A percentile compares a stretch with the other conserved stretches of the same genome.
Conservation (phyloP, 1,139 yeast genomes). For the Candida sp. region DNA sequence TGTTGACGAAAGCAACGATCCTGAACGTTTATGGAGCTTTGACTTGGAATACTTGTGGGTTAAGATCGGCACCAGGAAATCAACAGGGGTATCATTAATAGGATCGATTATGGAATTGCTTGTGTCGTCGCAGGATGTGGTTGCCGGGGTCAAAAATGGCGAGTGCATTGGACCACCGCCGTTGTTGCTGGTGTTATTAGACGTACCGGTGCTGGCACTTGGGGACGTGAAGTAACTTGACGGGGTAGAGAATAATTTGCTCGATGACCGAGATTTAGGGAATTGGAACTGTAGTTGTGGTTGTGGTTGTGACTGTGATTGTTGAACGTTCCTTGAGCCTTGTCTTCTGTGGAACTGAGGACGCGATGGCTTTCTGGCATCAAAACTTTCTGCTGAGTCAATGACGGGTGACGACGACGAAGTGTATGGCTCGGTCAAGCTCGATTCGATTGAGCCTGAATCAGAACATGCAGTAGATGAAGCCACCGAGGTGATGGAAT, state of each 20-base stretch:
- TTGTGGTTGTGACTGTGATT: neutral
- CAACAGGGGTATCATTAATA: constrained; percentile 48
- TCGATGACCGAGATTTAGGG: constrained; percentile 2
- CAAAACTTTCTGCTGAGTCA: constrained; percentile 20
- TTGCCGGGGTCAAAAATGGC: constrained; percentile 8
- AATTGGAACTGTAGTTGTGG: constrained; percentile 2
- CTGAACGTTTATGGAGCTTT: constrained; percentile 15
- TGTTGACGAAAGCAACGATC: constrained; percentile 23
- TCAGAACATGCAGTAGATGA: constrained; percentile 23
- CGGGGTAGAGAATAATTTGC: neutral
- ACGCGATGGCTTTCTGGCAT: constrained; percentile 13
- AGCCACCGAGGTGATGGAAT: constrained; percentile 13
- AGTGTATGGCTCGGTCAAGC: constrained; percentile 21
- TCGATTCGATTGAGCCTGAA: constrained; percentile 31
- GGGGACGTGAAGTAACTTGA: constrained; percentile 1
- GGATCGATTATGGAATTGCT: constrained; percentile 36
- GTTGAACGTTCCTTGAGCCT: constrained; percentile 1
- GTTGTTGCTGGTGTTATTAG: neutral
- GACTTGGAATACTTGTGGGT: neutral
- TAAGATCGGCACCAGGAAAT: constrained; percentile 34
- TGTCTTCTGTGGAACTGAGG: constrained; percentile 1
- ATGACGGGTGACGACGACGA: constrained; percentile 29
- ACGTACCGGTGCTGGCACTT: neutral
- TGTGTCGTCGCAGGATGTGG: constrained; percentile 2
- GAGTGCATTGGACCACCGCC: constrained; percentile 2